Base-by-base conservation (phyloP, 345 rosid species). In the Bruguiera gymnorhiza region DNA sequence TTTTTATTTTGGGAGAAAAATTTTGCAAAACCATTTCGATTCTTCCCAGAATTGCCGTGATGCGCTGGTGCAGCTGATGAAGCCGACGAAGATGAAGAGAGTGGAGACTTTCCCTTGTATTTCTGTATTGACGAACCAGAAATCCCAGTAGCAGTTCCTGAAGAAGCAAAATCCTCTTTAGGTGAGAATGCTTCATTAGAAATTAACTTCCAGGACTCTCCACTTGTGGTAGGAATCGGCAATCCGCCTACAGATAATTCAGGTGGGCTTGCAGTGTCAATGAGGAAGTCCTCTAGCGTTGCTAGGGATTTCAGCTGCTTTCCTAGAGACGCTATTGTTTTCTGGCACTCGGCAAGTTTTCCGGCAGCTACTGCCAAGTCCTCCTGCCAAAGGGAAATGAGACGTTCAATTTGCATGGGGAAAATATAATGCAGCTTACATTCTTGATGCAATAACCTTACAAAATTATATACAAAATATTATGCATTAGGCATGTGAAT, bases 241-340 rank as follows among this genome's bases (percentile, higher is more conserved):
- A 84, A 63, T 78, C 69, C 76, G 54, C 62, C 74, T 2, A 62
- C 64, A 67, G 82, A 57, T 51, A 85, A 77, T 59, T 79, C 86
- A 0, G 86, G 85, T 75, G 87, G 72, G 77, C 84, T 81, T 4
- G 80, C 71, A 52, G 96, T 88, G 81, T 94, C 97, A 3, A 87
- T 80, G 73, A 94, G 83, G 85, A 94, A 94, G 77, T 94, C 98
- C 78, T 94, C 97, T 20, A 91, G 83, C 21, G 97, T 91, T 70
- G 97, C 98, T 60, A 94, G 90, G 72, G 98, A 94, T 55, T 89
- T 88, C 52, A 94, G 78, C 73, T 91, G 98, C 73, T 86, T 82
- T 59, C 95, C 92, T 11, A 94, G 80, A 39, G 98, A 91, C 53
- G 89, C 88, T 75, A 94, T 94, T 50, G 98, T 94, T 74, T 87